These are phyloP conservation scores for Sporothrix globosa DNA, from an alignment of 2,329 filamentous ascomycete genomes.

Conservation along the genomic window DNA sequence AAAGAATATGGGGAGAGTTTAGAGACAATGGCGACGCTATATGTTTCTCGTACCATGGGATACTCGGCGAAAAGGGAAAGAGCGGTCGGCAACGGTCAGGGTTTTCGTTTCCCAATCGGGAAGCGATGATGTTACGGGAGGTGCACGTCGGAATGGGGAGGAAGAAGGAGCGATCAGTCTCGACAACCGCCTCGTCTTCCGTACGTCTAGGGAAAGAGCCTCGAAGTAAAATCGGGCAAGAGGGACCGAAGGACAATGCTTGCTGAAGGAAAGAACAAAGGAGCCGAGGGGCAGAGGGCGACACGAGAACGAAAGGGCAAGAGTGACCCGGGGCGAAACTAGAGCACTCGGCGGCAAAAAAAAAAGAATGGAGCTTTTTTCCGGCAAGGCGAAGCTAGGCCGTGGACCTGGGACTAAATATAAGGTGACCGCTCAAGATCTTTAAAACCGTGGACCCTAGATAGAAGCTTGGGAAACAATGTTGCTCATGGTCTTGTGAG, in stretches of 20 bases:
- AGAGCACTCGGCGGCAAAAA: conserved; percentile 22
- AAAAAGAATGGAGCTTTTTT: conserved; percentile 24
- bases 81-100: conserved; percentile 23
- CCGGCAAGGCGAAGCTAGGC: conserved; percentile 21
- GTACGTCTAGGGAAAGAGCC: neutral
- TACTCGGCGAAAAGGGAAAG: conserved; percentile 3
- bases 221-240: neutral
- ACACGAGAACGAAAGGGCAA: conserved; percentile 2
- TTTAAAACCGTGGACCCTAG: conserved; percentile 6
- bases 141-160: conserved; percentile 5
- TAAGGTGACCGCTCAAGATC: neutral
- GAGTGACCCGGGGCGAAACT: conserved; percentile 10
- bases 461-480: neutral
- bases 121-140: conserved; percentile 25
- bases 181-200: neutral
- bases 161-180: neutral
- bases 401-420: conserved; percentile 12
- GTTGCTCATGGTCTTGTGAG: neutral
- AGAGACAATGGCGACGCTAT: neutral
- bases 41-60: neutral
- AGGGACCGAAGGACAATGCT: neutral
- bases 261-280: conserved; percentile 17
- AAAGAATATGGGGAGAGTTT: neutral
- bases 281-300: neutral
- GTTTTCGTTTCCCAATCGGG: conserved; percentile 19